Base-by-base conservation (phyloP, 306 rosid species). In the Biancaea sappan region DNA sequence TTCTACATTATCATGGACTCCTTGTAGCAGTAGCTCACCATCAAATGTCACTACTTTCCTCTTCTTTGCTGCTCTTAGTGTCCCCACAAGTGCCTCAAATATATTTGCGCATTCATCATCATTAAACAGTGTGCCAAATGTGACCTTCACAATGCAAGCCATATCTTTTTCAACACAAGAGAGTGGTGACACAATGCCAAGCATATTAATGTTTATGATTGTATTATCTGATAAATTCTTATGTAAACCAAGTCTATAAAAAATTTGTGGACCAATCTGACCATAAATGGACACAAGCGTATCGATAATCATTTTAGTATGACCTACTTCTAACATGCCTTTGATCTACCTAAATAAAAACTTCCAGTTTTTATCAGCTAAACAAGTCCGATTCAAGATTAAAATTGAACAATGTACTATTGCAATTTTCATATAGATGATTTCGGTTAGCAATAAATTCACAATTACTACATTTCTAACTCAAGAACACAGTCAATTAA, bases 1-100 rank as follows among this genome's bases (percentile, higher is more conserved):
- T 82, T 88, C 95, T 54, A 91, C 98, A 40, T 87, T 90, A 77
- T 94, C 98, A 66, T 91, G 98, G 75, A 94, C 98, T 47, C 98
- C 98, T 85, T 90, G 98, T 74, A 91, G 89, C 71, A 94, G 87
- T 35, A 91, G 82, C 84, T 94, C 98, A 15, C 98, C 97, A 10
- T 90, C 95, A 16, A 87, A 94, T n/a, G 85, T 35, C 72, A 94
- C 22, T 64, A 88, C 0, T 75, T 90, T 91, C 10, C 97, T 62
- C 79, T 71, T 94, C 81, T 94, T 94, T 12, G 95, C 98, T 2
- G 97, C 98, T 76, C 97, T 66, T 69, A 91, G 90, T 11, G 98
- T 94, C 61, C 97, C 97, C 54, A 94, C 98, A 43, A 91, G 81
- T 47, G 98, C 96, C 78, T 94, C 98, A 26, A 94, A 91, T 76